Base-by-base conservation (phyloP, 2,329 filamentous ascomycete genomes). In the Pseudonectria buxi region DNA sequence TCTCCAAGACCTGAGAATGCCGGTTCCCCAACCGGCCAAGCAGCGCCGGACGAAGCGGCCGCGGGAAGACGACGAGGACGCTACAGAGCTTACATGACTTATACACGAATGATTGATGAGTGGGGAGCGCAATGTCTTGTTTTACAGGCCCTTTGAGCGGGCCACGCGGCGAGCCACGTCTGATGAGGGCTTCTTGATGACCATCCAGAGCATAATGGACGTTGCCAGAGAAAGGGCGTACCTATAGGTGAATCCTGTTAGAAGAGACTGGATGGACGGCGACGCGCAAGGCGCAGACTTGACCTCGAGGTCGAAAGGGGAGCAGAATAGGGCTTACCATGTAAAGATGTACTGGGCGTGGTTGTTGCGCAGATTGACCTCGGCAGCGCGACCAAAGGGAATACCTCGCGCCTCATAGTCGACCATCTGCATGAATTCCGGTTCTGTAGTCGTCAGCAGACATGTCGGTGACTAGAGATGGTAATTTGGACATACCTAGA, bases 311-410 rank as follows among this genome's bases (percentile, higher is more conserved):
- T 26, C 26, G 40, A 36, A 12, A 31, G 10, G 11, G 15, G 29
- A 30, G 14, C 24, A 13, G 29, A 26, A 14, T 32, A 24, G 27
- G 27, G 64, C 80, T 56, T 77, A 96, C 92, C 92, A 98, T 48
- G 92, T 98, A 62, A 95, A 92, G 50, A 98, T 98, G 63, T 98
- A 98, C 69, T 96, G 92, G 45, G 86, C 81, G 63, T 98, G 92
- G 64, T 94, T 96, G 59, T 98, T 98, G 59, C 87, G 78, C 56
- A 98, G 68, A 58, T 94, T 94, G 41, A 98, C 89, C 64, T 94
- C 87, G 4, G 92, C 76, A 6, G 86, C 68, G 56, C 90, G 76
- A 11, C 89, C 92, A 56, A 95, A 90, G 2, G 92, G 92, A 40
- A 95, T 81, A 18, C 92, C 92, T 51, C 83, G 84, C 11, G 74